Evolutionary conservation across 768 basidiomycete species (phyloP), one percentile per base, ranked within the genome.

Genomic region (Melanogaster broomeanus): DNA sequence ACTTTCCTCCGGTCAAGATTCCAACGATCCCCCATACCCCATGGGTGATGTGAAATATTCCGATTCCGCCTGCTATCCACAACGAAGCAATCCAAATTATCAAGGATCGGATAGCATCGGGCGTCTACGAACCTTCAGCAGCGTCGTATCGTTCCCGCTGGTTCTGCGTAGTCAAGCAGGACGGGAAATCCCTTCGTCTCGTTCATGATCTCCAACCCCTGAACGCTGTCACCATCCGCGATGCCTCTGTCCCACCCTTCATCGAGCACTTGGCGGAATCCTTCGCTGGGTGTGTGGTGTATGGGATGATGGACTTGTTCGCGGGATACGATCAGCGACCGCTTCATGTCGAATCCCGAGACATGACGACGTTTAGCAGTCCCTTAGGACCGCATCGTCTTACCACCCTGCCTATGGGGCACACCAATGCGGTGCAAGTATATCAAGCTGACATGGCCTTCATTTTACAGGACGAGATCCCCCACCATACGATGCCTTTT

Each of bases 61-160:
- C 63, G 0, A 66, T 73, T 5, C 65, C 30, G 48, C 63, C 59
- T 0, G 58, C 61, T 1, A 62, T 66, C 21, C 63, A 58, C 30
- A 21, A 58, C 1, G 48, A 68, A 24, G 59, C 67, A 1, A 21
- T 58, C 11, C 46, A 61, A 2, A 55, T 75, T 1, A 63, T 77
- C 16, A 65, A 67, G 15, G 53, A 19, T 19, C 74, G 74, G 44
- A 66, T 77, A 10, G 53, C 49, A 0, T 60, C 71, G 0, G 71
- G 77, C 1, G 70, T 77, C 0, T 78, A 75, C 42, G 69, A 80
- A 51, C 70, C 61, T 0, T 55, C 33, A 0, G 24, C 33, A 1
- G 6, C 28, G 0, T 2, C 42, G 0, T 55, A 42, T 13, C 15
- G 9, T 0, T 54, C 39, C 7, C 6, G 16, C 2, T 54, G 48